These are phyloP conservation scores for Starmerella lactis-condensi DNA, from an alignment of 805 yeast genomes.

Conservation along the genomic window DNA sequence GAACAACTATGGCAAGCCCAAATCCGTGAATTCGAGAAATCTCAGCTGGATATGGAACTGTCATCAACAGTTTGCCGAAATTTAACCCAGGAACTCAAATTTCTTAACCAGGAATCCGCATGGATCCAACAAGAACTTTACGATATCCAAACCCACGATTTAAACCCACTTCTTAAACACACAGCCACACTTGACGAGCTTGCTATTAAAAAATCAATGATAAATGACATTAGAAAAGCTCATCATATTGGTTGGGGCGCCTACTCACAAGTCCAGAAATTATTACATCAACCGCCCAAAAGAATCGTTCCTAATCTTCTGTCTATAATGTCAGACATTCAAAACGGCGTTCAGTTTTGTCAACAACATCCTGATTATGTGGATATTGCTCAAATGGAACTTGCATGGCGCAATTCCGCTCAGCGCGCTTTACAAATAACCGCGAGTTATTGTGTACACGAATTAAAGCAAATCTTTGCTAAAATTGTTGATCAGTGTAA, in stretches of 20 bases:
- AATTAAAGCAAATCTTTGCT: constrained; percentile 20
- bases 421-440: constrained; percentile 62
- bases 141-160: constrained; percentile 42
- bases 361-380: constrained; percentile 39
- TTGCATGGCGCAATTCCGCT: constrained; percentile 66
- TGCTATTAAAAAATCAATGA: constrained; percentile 26
- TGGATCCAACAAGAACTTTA: constrained; percentile 35
- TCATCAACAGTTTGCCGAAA: constrained; percentile 8
- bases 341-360: constrained; percentile 46
- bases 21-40: neutral
- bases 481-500: constrained; percentile 4
- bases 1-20: constrained; percentile 6
- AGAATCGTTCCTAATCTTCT: constrained; percentile 37
- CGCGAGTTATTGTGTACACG: constrained; percentile 38
- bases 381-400: constrained; percentile 49
- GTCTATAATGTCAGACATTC: constrained; percentile 38
- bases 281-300: constrained; percentile 54
- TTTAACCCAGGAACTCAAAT: constrained; percentile 31
- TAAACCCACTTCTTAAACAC: constrained; percentile 42
- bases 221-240: constrained; percentile 29
- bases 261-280: constrained; percentile 49
- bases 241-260: constrained; percentile 43
- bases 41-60: constrained; percentile 1
- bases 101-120: constrained; percentile 30
- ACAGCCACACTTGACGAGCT: constrained; percentile 33